phyloP scores from a whole-genome alignment of 2,329 filamentous ascomycete species.

The Pseudonectria buxi region DNA sequence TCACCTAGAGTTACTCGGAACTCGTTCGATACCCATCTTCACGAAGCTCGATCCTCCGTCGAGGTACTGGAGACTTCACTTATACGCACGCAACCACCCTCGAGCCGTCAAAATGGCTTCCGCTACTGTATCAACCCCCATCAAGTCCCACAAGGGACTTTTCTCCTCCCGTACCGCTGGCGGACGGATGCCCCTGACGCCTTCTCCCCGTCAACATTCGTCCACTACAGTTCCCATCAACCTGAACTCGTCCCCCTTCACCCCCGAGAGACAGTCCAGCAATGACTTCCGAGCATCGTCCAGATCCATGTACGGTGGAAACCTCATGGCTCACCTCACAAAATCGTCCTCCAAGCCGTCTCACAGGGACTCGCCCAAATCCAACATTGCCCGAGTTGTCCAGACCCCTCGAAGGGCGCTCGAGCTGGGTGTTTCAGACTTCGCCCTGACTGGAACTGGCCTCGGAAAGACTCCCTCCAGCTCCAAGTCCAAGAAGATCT shows the following conservation, averaged over 20 bases:
- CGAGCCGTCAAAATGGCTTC: conserved; percentile 64
- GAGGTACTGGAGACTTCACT: conserved; percentile 34
- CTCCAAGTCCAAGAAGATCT: conserved; percentile 49
- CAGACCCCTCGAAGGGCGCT: conserved; percentile 74
- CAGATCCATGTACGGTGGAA: conserved; percentile 75
- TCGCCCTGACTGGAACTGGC: conserved; percentile 80
- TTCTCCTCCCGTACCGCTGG: conserved; percentile 91
- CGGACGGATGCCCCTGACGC: conserved; percentile 89
- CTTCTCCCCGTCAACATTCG: conserved; percentile 70
- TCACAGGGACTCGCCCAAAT: conserved; percentile 87
- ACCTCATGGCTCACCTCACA: conserved; percentile 71
- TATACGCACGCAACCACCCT: conserved; percentile 11
- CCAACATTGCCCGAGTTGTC: conserved; percentile 75
- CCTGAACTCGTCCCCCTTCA: conserved; percentile 67
- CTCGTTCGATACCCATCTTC: conserved; percentile 37
- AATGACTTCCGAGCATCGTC: conserved; percentile 46
- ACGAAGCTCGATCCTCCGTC: conserved; percentile 29
- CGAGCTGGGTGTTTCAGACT: conserved; percentile 89
- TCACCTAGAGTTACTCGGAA: conserved; percentile 55
- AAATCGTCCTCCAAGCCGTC: conserved; percentile 59
- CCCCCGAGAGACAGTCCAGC: conserved; percentile 55
- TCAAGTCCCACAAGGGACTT: conserved; percentile 90
- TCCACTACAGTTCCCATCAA: conserved; percentile 43
- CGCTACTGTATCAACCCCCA: conserved; percentile 74
- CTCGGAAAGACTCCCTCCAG: conserved; percentile 52